Evolutionary conservation across 2,329 filamentous ascomycete species (phyloP).

Genomic region (Epichloe sylvatica): DNA sequence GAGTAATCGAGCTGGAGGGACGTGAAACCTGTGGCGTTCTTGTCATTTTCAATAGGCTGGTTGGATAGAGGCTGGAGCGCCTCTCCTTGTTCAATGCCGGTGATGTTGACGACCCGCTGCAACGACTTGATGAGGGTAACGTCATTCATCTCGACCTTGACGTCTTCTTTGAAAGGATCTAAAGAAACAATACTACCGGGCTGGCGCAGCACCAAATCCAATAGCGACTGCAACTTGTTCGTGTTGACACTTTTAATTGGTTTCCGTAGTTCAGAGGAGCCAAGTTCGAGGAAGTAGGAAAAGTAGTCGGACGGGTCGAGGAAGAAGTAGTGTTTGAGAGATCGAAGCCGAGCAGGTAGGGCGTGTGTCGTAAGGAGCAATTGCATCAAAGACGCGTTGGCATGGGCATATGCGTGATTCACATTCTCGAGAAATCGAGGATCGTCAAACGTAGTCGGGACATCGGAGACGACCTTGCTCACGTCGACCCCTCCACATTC

Average conservation of each 20-base stretch:
- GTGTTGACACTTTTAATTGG: constrained; percentile 80
- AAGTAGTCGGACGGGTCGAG: constrained; percentile 97
- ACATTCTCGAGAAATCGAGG: constrained; percentile 88
- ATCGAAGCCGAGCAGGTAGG: constrained; percentile 71
- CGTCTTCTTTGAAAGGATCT: constrained; percentile 95
- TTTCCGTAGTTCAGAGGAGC: constrained; percentile 79
- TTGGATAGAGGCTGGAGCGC: constrained; percentile 59
- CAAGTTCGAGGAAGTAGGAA: constrained; percentile 89
- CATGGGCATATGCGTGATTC: constrained; percentile 85
- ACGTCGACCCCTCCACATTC: constrained; percentile 95
- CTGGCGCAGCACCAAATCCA: constrained; percentile 94
- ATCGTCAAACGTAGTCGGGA: constrained; percentile 89
- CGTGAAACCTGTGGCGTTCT: constrained; percentile 79
- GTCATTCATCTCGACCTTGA: constrained; percentile 95
- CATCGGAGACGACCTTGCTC: constrained; percentile 72
- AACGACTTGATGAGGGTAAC: constrained; percentile 84
- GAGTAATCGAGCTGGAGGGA: constrained; percentile 88
- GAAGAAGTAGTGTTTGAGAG: constrained; percentile 98
- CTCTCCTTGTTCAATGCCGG: constrained; percentile 84
- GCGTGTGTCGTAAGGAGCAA: constrained; percentile 86
- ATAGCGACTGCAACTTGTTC: constrained; percentile 80
- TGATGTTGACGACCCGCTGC: constrained; percentile 93
- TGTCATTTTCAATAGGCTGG: constrained; percentile 61
- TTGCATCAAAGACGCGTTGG: constrained; percentile 84
- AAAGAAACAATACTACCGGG: constrained; percentile 86